A percentile compares a stretch with the other conserved stretches of the same genome.
These are phyloP conservation scores for Mortierella sp. DNA, from an alignment of 371 early-diverging fungal species.

Conservation along the genomic window DNA sequence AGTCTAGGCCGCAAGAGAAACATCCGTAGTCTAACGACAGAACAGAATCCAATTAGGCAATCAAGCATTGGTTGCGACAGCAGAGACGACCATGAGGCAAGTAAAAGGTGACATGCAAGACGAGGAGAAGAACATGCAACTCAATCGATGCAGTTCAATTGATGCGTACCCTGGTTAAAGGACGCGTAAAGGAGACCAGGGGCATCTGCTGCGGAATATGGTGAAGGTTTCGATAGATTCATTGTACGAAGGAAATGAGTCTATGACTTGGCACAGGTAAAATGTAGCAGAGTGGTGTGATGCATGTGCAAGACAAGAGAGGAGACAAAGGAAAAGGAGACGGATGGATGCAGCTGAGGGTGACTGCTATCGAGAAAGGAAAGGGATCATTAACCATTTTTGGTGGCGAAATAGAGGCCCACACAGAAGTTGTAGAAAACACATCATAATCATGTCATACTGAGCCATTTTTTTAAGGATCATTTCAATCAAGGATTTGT, in stretches of 20 bases:
- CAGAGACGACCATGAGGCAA: neutral
- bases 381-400: too few species aligned
- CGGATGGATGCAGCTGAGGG: too few species aligned
- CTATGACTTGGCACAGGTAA: neutral
- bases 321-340: constrained; percentile 2
- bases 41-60: neutral
- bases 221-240: constrained; percentile 69
- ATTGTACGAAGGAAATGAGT: constrained; percentile 35
- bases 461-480: neutral
- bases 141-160: neutral
- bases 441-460: too few species aligned
- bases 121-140: neutral
- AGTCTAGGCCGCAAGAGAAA: constrained; percentile 92
- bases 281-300: neutral
- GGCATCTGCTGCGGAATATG: constrained; percentile 66
- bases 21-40: constrained; percentile 83
- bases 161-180: constrained; percentile 67
- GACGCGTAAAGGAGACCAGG: constrained; percentile 74
- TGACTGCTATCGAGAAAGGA: too few species aligned
- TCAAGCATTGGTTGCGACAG: neutral
- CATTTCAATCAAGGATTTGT: neutral
- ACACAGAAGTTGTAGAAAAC: too few species aligned
- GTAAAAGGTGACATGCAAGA: neutral
- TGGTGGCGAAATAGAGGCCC: too few species aligned
- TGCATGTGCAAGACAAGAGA: constrained; percentile 1